phyloP scores from a whole-genome alignment of 1,139 yeast species.

The Oligophagozyma castellii region DNA sequence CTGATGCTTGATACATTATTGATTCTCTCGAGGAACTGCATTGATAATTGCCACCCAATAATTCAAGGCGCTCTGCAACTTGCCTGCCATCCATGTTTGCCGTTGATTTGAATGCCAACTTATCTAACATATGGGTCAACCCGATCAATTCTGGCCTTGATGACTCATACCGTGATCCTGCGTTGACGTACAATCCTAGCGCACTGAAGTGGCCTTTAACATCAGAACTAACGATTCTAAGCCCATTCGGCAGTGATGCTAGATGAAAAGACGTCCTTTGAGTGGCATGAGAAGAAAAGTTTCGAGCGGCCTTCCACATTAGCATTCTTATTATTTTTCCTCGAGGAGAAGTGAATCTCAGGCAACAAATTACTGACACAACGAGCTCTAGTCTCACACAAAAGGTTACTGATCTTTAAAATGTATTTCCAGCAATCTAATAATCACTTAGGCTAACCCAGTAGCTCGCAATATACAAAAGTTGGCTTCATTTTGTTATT shows the following conservation, averaged over 20 bases:
- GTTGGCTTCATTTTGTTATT: no score
- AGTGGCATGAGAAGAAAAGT: slow-evolving; percentile 8
- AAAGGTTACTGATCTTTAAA: no score
- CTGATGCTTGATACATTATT: slow-evolving; percentile 87
- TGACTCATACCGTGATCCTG: slow-evolving; percentile 76
- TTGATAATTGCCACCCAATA: slow-evolving; percentile 88
- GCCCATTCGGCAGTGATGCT: slow-evolving; percentile 60
- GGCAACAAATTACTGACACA: no score
- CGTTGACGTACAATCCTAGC: slow-evolving; percentile 76
- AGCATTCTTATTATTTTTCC: no score
- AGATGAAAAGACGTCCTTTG: slow-evolving; percentile 15
- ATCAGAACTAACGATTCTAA: slow-evolving; percentile 72
- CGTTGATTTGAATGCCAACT: slow-evolving; percentile 81
- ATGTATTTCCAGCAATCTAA: no score
- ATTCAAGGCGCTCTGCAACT: slow-evolving; percentile 65
- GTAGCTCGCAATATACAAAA: no score
- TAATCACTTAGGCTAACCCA: no score
- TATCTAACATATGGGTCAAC: slow-evolving; percentile 68
- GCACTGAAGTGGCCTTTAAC: slow-evolving; percentile 89
- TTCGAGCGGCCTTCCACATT: not conserved
- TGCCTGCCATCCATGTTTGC: slow-evolving; percentile 43
- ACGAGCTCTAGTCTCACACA: no score
- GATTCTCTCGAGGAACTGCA: slow-evolving; percentile 89
- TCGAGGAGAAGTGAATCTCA: no score
- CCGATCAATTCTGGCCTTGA: slow-evolving; percentile 46